phyloP scores from a whole-genome alignment of 2,329 filamentous ascomycete species.

The Zasmidium citrigriseum region DNA sequence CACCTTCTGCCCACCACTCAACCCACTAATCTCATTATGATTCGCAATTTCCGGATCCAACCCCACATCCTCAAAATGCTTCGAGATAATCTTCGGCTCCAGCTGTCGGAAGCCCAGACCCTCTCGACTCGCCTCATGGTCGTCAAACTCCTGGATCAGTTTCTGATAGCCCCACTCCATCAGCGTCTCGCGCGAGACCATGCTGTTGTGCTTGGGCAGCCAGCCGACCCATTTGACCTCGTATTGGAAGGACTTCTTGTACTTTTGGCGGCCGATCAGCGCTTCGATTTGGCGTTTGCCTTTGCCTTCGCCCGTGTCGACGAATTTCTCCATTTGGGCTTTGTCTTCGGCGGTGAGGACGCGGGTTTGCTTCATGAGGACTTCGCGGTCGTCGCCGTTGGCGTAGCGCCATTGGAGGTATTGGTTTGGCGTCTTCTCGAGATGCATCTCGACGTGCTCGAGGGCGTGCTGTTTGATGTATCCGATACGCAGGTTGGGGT shows the following conservation, averaged over 20 bases:
- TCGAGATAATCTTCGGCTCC: constrained; percentile 88
- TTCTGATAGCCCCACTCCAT: constrained; percentile 85
- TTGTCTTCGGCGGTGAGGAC: constrained; percentile 81
- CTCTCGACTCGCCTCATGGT: constrained; percentile 97
- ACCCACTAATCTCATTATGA: constrained; percentile 95
- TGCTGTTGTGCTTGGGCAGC: constrained; percentile 89
- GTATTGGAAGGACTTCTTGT: constrained; percentile 98
- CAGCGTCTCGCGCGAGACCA: constrained; percentile 91
- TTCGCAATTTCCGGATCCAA: constrained; percentile 97
- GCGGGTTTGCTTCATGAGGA: constrained; percentile 96
- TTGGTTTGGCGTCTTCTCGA: constrained; percentile 98
- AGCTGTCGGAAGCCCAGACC: constrained; percentile 94
- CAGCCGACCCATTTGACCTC: constrained; percentile 92
- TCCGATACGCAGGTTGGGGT: constrained; percentile 96
- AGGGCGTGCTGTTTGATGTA: constrained; percentile 99
- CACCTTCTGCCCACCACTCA: constrained; percentile 97
- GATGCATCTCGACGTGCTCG: constrained; percentile 98
- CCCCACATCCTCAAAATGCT: constrained; percentile 97
- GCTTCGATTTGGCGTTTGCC: constrained; percentile 77
- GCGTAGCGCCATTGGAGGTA: constrained; percentile 99
- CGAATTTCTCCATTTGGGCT: constrained; percentile 84
- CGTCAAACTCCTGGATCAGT: constrained; percentile 95
- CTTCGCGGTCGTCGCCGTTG: constrained; percentile 94
- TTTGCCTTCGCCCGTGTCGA: constrained; percentile 83
- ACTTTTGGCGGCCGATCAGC: constrained; percentile 95